phyloP scores from a whole-genome alignment of 2,329 filamentous ascomycete species.

The Phaeosphaeria sp. region DNA sequence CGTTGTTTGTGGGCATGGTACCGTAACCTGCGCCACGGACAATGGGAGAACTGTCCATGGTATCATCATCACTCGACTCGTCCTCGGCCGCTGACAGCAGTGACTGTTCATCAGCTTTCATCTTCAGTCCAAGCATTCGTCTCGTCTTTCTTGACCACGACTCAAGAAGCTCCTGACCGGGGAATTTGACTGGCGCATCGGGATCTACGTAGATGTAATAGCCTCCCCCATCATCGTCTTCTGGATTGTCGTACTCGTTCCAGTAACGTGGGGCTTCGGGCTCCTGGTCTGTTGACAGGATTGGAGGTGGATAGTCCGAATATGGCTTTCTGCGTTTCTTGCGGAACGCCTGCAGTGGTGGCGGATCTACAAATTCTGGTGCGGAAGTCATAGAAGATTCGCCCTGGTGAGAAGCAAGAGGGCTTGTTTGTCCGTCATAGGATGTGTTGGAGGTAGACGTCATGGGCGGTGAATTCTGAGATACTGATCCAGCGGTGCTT shows the following conservation, averaged over 20 bases:
- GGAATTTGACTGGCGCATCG: conserved; percentile 65
- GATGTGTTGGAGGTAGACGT: conserved; percentile 50
- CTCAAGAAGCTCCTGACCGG: conserved; percentile 68
- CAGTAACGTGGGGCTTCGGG: conserved; percentile 63
- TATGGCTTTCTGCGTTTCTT: conserved; percentile 51
- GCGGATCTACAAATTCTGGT: conserved; percentile 46
- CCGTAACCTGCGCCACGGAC: conserved; percentile 57
- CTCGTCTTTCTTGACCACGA: conserved; percentile 35
- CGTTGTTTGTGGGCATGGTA: conserved; percentile 22
- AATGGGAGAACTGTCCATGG: conserved; percentile 47
- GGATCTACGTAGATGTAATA: conserved; percentile 80
- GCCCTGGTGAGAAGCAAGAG: conserved; percentile 33
- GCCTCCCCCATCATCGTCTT: conserved; percentile 65
- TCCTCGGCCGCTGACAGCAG: conserved; percentile 50
- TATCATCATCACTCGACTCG: conserved; percentile 61
- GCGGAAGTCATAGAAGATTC: conserved; percentile 45
- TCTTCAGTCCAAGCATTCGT: conserved; percentile 30
- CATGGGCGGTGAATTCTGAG: conserved; percentile 35
- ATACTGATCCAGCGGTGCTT: conserved; percentile 27
- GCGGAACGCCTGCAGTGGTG: conserved; percentile 51
- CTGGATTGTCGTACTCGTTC: conserved; percentile 87
- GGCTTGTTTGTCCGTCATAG: conserved; percentile 44
- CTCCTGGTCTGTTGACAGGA: conserved; percentile 24
- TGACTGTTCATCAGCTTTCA: conserved; percentile 29
- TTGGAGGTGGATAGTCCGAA: conserved; percentile 30